Evolutionary conservation across 2,329 filamentous ascomycete species (phyloP).

Genomic region (Sarocladium brachiariae): DNA sequence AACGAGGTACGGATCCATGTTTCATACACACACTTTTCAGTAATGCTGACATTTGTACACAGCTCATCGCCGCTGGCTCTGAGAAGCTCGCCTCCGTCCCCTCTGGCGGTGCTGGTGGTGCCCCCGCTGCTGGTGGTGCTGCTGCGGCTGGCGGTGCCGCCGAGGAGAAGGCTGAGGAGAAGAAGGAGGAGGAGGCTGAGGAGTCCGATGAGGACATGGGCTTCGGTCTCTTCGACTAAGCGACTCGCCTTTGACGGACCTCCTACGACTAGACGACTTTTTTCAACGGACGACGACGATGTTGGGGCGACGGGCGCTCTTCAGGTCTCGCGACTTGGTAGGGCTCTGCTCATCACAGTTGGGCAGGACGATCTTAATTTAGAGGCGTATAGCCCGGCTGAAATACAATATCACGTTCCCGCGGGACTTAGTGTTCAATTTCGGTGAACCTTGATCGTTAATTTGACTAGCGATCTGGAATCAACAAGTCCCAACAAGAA

Average conservation of each 20-base stretch:
- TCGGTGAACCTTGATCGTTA: not conserved
- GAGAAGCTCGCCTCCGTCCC: slow-evolving; percentile 96
- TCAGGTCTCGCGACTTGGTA: slow-evolving; percentile 2
- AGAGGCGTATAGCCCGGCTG: slow-evolving; percentile 8
- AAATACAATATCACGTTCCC: slow-evolving; percentile 5
- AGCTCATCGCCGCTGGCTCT: slow-evolving; percentile 89
- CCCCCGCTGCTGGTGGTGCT: slow-evolving; percentile 58
- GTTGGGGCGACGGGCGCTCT: slow-evolving; percentile 20
- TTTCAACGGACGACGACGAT: slow-evolving; percentile 25
- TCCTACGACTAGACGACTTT: slow-evolving; percentile 19
- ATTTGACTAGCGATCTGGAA: too few species aligned
- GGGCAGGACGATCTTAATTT: slow-evolving; percentile 8
- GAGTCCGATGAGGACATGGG: slow-evolving; percentile 71
- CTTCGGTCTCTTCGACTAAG: slow-evolving; percentile 71
- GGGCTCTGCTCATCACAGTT: not conserved
- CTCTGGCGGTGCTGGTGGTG: slow-evolving; percentile 77
- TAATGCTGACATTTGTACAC: slow-evolving; percentile 17
- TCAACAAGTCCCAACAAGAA: too few species aligned
- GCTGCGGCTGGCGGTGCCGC: slow-evolving; percentile 57
- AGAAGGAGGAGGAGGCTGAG: slow-evolving; percentile 61
- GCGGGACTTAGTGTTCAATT: not conserved
- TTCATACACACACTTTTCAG: not conserved
- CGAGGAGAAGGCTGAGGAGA: slow-evolving; percentile 69
- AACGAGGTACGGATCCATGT: slow-evolving; percentile 59
- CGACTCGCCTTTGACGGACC: slow-evolving; percentile 20